Evolutionary conservation across 495 filamentous ascomycete genomes (phyloP).

Genomic region (Aspergillus taichungensis): DNA sequence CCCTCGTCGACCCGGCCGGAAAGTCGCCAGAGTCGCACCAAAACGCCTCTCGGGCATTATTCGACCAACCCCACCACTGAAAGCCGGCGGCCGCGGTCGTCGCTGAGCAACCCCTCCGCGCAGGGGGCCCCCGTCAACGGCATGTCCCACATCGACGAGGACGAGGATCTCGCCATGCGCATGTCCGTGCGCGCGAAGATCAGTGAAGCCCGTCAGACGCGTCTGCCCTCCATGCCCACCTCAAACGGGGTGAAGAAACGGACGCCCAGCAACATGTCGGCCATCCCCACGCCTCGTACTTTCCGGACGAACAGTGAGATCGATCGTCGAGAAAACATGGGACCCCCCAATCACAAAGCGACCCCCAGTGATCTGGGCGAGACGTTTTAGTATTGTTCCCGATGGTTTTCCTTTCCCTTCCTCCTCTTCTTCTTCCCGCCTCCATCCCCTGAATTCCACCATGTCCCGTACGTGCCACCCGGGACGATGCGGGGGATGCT

Average conservation of each 20-base stretch:
- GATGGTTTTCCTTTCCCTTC: background rate
- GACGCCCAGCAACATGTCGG: slow-evolving; percentile 42
- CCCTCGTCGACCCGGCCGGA: slow-evolving; percentile 42
- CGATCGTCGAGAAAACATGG: slow-evolving; percentile 42
- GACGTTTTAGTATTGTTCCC: slow-evolving; percentile 43
- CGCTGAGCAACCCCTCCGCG: slow-evolving; percentile 35
- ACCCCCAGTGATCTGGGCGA: slow-evolving; percentile 57
- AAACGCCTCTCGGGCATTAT: slow-evolving; percentile 52
- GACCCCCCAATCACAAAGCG: slow-evolving; percentile 39
- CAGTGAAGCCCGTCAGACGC: slow-evolving; percentile 15
- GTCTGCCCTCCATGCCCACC: slow-evolving; percentile 31
- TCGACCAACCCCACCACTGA: slow-evolving; percentile 38
- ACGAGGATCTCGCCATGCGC: slow-evolving; percentile 27
- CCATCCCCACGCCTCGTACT: slow-evolving; percentile 43
- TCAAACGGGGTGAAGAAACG: slow-evolving; percentile 36
- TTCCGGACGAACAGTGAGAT: slow-evolving; percentile 41
- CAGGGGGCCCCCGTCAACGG: slow-evolving; percentile 24
- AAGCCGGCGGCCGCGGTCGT: slow-evolving; percentile 39
- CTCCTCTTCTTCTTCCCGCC: slow-evolving; percentile 2
- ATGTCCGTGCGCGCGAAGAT: slow-evolving; percentile 28
- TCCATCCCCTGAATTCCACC: background rate
- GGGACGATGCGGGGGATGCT: background rate
- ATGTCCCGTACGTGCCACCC: background rate
- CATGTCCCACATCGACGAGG: slow-evolving; percentile 39
- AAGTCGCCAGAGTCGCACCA: slow-evolving; percentile 61